Evolutionary conservation across 352 stramenopile species (phyloP).

Genomic region (Pythium aristosporum): DNA sequence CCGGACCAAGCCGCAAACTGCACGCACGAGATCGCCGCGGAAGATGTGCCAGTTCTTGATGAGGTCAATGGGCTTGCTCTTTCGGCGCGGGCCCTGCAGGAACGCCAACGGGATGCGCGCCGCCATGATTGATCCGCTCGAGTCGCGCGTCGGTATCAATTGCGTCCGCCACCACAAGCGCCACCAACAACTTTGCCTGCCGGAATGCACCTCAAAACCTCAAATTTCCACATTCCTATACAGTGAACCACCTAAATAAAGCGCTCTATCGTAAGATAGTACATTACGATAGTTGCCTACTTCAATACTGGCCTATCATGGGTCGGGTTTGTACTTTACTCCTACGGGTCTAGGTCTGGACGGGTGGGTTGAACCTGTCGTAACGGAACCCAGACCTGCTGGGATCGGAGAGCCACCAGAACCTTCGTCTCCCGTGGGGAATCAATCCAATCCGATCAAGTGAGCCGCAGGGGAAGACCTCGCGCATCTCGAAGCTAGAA

Average conservation of each 20-base stretch:
- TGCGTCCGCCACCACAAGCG: constrained; percentile 13
- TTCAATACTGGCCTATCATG: background rate
- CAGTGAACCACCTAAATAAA: background rate
- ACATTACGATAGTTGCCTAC: background rate
- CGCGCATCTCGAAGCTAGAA: background rate
- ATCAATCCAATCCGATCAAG: background rate
- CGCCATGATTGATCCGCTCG: constrained; percentile 41
- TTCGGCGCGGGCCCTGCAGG: constrained; percentile 68
- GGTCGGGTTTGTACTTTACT: background rate
- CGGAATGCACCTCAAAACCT: constrained; percentile 27
- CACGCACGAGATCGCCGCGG: constrained; percentile 67
- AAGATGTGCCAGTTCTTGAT: constrained; percentile 82
- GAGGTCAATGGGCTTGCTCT: constrained; percentile 78
- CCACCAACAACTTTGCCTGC: constrained; percentile 9
- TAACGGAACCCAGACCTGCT: constrained; percentile 8
- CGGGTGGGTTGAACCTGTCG: constrained; percentile 2
- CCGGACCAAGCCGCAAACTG: background rate
- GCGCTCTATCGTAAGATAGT: background rate
- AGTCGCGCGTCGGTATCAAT: constrained; percentile 12
- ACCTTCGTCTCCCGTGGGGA: constrained; percentile 17
- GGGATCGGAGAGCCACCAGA: constrained; percentile 26
- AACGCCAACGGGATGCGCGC: constrained; percentile 79
- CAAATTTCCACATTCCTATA: background rate
- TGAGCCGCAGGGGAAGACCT: too few relatives aligned
- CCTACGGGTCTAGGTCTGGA: background rate